These are phyloP conservation scores for Boletus barrowsii DNA, from an alignment of 768 basidiomycete species.

Conservation along the genomic window DNA sequence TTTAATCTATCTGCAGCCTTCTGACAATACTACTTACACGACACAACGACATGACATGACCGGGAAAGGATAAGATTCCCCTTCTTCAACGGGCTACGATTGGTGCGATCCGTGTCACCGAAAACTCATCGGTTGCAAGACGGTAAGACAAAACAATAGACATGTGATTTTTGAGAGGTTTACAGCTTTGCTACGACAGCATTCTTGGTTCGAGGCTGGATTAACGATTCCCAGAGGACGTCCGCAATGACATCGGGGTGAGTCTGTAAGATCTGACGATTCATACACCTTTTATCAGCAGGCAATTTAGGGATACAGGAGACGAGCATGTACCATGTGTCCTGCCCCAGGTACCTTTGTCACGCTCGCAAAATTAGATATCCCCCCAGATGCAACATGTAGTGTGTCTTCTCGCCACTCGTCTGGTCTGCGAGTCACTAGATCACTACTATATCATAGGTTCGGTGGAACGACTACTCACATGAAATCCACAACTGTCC, in stretches of 20 bases:
- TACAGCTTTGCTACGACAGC: not conserved
- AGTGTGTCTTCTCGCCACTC: not conserved
- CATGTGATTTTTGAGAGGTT: too few relatives aligned
- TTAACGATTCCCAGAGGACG: not conserved
- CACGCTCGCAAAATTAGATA: constrained; percentile 1
- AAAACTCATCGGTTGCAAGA: too few relatives aligned
- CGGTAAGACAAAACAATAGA: too few relatives aligned
- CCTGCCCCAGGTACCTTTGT: not conserved
- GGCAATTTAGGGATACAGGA: not conserved
- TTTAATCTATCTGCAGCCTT: too few relatives aligned
- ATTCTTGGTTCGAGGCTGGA: not conserved
- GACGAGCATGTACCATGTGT: not conserved
- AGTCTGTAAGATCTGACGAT: not conserved
- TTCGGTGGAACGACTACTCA: not conserved
- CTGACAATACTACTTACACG: too few relatives aligned
- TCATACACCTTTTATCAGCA: not conserved
- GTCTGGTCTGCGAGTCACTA: not conserved
- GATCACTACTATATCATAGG: not conserved
- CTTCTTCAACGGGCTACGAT: too few relatives aligned
- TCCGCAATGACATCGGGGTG: constrained; percentile 2
- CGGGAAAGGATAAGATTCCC: too few relatives aligned
- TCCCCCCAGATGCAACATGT: not conserved
- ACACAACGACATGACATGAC: too few relatives aligned
- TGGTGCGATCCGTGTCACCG: too few relatives aligned
- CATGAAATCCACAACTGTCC: not conserved